phyloP scores from a whole-genome alignment of 2,329 filamentous ascomycete genomes.

The Aureobasidium sp. region DNA sequence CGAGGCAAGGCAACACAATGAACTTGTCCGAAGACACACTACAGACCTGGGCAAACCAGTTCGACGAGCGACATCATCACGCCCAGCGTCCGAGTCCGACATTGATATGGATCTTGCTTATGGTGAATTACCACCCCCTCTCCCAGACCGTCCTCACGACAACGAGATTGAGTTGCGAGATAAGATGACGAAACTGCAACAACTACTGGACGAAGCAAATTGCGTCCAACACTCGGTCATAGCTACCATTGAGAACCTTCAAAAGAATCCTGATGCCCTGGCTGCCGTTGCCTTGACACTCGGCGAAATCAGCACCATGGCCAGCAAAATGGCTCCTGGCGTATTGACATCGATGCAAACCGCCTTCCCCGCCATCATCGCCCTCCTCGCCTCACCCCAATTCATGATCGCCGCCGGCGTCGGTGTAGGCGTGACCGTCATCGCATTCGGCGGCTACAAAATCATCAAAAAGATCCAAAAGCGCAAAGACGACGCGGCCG shows the following conservation, averaged over 20 bases:
- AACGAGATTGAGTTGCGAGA: slow-evolving; percentile 55
- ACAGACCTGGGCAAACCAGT: slow-evolving; percentile 20
- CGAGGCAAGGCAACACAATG: slow-evolving; percentile 27
- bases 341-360: slow-evolving; percentile 70
- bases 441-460: slow-evolving; percentile 94
- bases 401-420: slow-evolving; percentile 90
- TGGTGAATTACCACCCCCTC: slow-evolving; percentile 68
- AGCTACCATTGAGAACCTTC: slow-evolving; percentile 71
- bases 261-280: slow-evolving; percentile 81
- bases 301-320: slow-evolving; percentile 78
- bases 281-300: slow-evolving; percentile 89
- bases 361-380: slow-evolving; percentile 78
- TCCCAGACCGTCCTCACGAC: slow-evolving; percentile 39
- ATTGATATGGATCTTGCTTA: slow-evolving; percentile 93
- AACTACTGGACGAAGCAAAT: slow-evolving; percentile 75
- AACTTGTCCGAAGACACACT: slow-evolving; percentile 39
- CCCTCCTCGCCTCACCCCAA: slow-evolving; percentile 79
- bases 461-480: slow-evolving; percentile 79
- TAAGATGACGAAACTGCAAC: slow-evolving; percentile 68
- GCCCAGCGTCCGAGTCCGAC: slow-evolving; percentile 38
- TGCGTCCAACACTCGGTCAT: slow-evolving; percentile 80
- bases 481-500: slow-evolving; percentile 32
- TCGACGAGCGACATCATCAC: slow-evolving; percentile 20
- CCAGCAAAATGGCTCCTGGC: slow-evolving; percentile 75
- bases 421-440: slow-evolving; percentile 85